Evolutionary conservation across 2,329 filamentous ascomycete species (phyloP).

Genomic region (Myrmaecium sp.): DNA sequence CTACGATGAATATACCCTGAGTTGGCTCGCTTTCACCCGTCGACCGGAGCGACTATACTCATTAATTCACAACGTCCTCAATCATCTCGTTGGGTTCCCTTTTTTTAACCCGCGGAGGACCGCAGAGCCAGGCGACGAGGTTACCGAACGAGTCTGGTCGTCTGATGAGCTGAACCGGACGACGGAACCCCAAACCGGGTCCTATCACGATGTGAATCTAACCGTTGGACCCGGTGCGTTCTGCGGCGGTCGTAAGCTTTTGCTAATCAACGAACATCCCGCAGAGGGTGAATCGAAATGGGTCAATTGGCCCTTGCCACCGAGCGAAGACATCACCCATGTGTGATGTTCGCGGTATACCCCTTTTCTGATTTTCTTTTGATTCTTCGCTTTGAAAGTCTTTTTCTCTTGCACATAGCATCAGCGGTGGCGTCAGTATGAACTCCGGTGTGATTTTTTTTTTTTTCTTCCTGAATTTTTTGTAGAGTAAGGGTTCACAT

Average conservation of each 20-base stretch:
- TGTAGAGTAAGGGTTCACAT: too few relatives aligned
- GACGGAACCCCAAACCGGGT: constrained; percentile 11
- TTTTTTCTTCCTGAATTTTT: background rate
- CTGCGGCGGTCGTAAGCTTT: constrained; percentile 38
- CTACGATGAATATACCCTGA: constrained; percentile 41
- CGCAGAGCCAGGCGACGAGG: constrained; percentile 39
- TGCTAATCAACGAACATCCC: constrained; percentile 25
- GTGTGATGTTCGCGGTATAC: background rate
- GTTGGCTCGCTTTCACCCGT: constrained; percentile 41
- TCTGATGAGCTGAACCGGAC: constrained; percentile 19
- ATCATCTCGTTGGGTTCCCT: constrained; percentile 38
- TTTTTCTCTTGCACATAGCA: too few relatives aligned
- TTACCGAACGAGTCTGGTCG: constrained; percentile 36
- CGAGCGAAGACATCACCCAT: constrained; percentile 1
- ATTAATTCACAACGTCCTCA: constrained; percentile 41
- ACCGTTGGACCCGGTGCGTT: constrained; percentile 39
- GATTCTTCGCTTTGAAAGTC: background rate
- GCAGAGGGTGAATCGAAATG: constrained; percentile 16
- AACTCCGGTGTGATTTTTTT: background rate
- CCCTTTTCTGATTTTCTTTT: background rate
- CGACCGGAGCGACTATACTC: constrained; percentile 50
- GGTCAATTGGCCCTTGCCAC: constrained; percentile 14
- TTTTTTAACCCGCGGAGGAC: constrained; percentile 42
- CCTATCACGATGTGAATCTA: constrained; percentile 28
- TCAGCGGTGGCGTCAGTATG: too few relatives aligned